Percentiles rank a stretch among this genome's conserved stretches.
Conservation (phyloP, 345 rosid species). For the Sonneratia caseolaris region DNA sequence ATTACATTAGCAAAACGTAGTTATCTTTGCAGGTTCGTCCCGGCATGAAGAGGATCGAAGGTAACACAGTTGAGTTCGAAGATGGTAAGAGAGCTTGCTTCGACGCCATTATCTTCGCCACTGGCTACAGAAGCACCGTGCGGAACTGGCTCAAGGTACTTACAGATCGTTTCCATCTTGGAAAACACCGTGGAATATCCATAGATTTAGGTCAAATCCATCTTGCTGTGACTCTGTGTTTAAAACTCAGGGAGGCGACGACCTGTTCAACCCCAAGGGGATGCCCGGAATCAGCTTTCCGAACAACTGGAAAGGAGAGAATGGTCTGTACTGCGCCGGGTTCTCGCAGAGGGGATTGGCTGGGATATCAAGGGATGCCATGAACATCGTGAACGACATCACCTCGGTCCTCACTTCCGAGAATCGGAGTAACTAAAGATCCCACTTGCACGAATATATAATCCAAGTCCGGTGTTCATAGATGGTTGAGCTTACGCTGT, state of each 20-base stretch:
- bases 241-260: conserved; percentile 16
- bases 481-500: no score
- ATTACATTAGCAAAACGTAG: no score
- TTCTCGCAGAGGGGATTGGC: conserved; percentile 35
- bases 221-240: neutral
- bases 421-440: no score
- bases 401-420: neutral
- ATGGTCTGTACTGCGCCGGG: conserved; percentile 40
- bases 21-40: conserved; percentile 20
- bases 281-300: conserved; percentile 28
- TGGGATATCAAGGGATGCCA: conserved; percentile 40
- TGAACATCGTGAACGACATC: conserved; percentile 32
- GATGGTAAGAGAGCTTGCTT: conserved; percentile 14
- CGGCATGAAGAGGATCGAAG: conserved; percentile 20
- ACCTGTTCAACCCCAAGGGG: conserved; percentile 31
- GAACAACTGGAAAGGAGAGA: conserved; percentile 44
- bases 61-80: conserved; percentile 18
- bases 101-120: conserved; percentile 49
- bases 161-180: no score
- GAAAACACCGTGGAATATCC: neutral
- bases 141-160: conserved; percentile 42
- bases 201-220: neutral
- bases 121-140: conserved; percentile 47
- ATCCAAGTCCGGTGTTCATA: no score
- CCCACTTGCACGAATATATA: no score